Evolutionary conservation across 345 rosid species (phyloP).

Genomic region (Bruguiera parviflora): DNA sequence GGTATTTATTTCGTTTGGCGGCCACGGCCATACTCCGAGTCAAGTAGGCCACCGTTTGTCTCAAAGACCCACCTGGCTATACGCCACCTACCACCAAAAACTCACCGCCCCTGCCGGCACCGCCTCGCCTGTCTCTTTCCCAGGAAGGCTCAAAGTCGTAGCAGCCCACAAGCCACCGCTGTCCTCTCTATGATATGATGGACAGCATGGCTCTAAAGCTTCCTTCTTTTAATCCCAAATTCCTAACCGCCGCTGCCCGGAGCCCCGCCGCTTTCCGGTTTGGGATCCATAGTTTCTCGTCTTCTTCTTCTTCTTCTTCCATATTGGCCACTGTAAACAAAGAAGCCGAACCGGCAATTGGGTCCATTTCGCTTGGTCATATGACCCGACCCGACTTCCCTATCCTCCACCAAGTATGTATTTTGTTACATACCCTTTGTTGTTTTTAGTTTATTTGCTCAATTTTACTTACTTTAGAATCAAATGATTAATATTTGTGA

Average conservation of each 20-base stretch:
- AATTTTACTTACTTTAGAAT: background rate
- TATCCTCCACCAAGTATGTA: constrained; percentile 69
- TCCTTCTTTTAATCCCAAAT: constrained; percentile 41
- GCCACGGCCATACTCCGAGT: no score
- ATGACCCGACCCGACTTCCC: constrained; percentile 73
- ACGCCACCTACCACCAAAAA: no score
- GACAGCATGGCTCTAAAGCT: constrained; percentile 57
- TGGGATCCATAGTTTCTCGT: constrained; percentile 3
- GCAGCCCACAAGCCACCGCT: no score
- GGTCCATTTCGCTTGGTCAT: constrained; percentile 69
- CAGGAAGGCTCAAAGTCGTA: no score
- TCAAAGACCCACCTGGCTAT: no score
- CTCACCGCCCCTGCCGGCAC: no score
- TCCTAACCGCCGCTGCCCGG: constrained; percentile 23
- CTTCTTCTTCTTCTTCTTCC: constrained; percentile 25
- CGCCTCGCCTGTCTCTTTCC: no score
- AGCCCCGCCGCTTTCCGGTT: constrained; percentile 18
- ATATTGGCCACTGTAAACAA: constrained; percentile 27
- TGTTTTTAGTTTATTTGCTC: background rate
- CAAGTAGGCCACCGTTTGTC: no score
- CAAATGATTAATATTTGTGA: background rate
- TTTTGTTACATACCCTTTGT: background rate
- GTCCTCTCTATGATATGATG: constrained; percentile 24
- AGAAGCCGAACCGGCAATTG: constrained; percentile 32
- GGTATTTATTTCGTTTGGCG: no score